Evolutionary conservation across 2,329 filamentous ascomycete genomes (phyloP), one percentile per base, ranked within the genome.

Genomic region (Colletotrichum zoysiae): DNA sequence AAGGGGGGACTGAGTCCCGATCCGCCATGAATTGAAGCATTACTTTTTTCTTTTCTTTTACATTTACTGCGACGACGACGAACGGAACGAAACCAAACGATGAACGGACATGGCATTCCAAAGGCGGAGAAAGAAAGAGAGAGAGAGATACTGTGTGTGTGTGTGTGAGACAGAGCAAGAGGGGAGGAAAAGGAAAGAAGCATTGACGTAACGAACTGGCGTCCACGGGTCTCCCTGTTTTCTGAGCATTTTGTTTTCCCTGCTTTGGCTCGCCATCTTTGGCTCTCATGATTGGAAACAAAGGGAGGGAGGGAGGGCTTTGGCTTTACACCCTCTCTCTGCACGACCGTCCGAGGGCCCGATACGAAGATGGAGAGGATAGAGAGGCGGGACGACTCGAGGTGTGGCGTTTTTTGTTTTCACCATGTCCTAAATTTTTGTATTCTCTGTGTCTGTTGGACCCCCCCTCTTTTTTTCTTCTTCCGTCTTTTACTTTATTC

Each of bases 1-100:
- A 11, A 82, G 86, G 53, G 83, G 74, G 38, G 77, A 80, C 20
- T 74, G 59, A 57, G 9, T 14, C 35, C 33, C 16, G n/a, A 26
- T 12, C 6, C 60, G 20, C 9, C 6, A 50, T 18, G 5, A 53
- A 48, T 8, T 51, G n/a, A 40, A 48, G 16, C 30, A 38, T 51
- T 38, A 35, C 20, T n/a, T 23, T 38, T 58, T 57, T 67, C 23
- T 12, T 38, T 11, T 38, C 1, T 35, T 44, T 44, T 11, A 55
- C 18, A 33, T 35, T 23, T 53, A 33, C 40, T 57, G n/a, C 57
- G 23, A 56, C 55, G 20, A 56, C 56, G 30, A 71, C 57, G 46
- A 69, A 62, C 59, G 59, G 58, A 69, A 67, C 53, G 66, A 67
- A 70, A 72, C 65, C 59, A 60, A 50, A 72, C 55, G 70, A 64